Conservation (phyloP, 2,329 filamentous ascomycete genomes). For the Dothidotthia symphoricarpi region DNA sequence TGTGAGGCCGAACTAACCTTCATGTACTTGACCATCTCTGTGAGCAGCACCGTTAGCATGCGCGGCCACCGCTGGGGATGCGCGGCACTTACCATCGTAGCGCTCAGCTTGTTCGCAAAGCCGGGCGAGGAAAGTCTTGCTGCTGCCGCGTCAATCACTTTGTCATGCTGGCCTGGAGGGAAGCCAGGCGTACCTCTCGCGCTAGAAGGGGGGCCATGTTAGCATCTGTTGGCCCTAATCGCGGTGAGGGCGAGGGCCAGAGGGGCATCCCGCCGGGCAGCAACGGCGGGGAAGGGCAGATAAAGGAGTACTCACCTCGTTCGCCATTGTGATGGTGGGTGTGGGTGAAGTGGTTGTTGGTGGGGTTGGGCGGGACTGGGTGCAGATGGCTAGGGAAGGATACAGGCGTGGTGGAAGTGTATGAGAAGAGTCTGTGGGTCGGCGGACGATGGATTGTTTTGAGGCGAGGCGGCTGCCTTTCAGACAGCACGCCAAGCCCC, state of each 20-base stretch:
- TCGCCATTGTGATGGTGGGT: slow-evolving; percentile 53
- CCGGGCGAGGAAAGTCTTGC: slow-evolving; percentile 97
- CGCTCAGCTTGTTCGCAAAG: slow-evolving; percentile 99
- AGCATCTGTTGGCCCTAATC: slow-evolving; percentile 38
- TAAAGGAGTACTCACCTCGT: slow-evolving; percentile 57
- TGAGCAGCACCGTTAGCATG: slow-evolving; percentile 37
- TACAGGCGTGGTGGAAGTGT: slow-evolving; percentile 26
- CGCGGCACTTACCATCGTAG: slow-evolving; percentile 75
- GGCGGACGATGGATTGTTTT: slow-evolving; percentile 22
- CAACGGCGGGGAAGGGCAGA: slow-evolving; percentile 39
- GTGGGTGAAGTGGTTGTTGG: slow-evolving; percentile 16
- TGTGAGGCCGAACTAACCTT: slow-evolving; percentile 59
- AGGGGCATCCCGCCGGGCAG: slow-evolving; percentile 41
- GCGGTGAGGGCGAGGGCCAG: slow-evolving; percentile 38
- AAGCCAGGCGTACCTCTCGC: slow-evolving; percentile 47
- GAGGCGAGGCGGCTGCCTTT: slow-evolving; percentile 29
- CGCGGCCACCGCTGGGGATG: slow-evolving; percentile 15
- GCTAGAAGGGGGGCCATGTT: slow-evolving; percentile 42
- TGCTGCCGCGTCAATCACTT: slow-evolving; percentile 33
- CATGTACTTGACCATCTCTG: slow-evolving; percentile 98
- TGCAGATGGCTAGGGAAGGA: slow-evolving; percentile 27
- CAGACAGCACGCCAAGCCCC: slow-evolving; percentile 13
- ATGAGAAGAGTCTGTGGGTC: slow-evolving; percentile 17
- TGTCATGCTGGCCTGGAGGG: slow-evolving; percentile 12
- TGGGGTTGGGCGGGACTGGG: slow-evolving; percentile 13